phyloP scores from a whole-genome alignment of 2,329 filamentous ascomycete species.

The Trichoderma atroviride region DNA sequence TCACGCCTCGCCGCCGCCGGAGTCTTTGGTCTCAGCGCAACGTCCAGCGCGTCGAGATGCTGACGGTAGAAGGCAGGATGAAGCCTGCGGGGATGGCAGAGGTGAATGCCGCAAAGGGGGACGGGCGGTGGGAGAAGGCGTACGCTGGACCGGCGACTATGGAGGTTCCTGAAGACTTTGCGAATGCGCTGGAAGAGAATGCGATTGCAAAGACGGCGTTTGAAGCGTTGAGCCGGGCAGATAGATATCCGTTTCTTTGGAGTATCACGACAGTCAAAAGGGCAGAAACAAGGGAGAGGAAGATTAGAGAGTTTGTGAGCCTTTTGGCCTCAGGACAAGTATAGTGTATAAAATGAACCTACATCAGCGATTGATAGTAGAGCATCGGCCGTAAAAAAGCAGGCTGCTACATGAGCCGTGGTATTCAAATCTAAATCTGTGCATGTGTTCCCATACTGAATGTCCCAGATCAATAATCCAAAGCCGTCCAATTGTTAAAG shows the following conservation, averaged over 20 bases:
- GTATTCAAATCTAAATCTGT: neutral
- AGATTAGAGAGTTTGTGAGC: slow-evolving; percentile 47
- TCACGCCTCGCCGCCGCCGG: slow-evolving; percentile 58
- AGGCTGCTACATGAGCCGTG: neutral
- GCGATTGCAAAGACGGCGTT: slow-evolving; percentile 45
- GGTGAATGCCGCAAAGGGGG: slow-evolving; percentile 57
- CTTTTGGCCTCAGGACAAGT: slow-evolving; percentile 43
- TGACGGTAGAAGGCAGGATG: slow-evolving; percentile 54
- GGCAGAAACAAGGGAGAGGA: slow-evolving; percentile 36
- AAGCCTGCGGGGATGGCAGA: slow-evolving; percentile 49
- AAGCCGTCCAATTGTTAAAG: neutral
- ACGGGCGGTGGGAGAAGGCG: slow-evolving; percentile 61
- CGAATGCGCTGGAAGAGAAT: slow-evolving; percentile 44
- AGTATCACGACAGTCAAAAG: slow-evolving; percentile 48
- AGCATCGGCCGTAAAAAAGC: neutral
- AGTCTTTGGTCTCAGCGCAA: slow-evolving; percentile 65
- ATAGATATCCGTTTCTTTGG: slow-evolving; percentile 51
- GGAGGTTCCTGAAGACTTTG: slow-evolving; percentile 53
- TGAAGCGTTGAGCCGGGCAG: slow-evolving; percentile 47
- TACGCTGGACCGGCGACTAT: slow-evolving; percentile 55
- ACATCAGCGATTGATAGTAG: neutral
- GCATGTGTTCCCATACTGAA: neutral
- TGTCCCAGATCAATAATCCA: neutral
- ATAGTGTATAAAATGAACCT: slow-evolving; percentile 27
- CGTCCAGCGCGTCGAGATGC: slow-evolving; percentile 51